Evolutionary conservation across 768 basidiomycete genomes (phyloP).

Genomic region (Dacryopinax primogenitus): DNA sequence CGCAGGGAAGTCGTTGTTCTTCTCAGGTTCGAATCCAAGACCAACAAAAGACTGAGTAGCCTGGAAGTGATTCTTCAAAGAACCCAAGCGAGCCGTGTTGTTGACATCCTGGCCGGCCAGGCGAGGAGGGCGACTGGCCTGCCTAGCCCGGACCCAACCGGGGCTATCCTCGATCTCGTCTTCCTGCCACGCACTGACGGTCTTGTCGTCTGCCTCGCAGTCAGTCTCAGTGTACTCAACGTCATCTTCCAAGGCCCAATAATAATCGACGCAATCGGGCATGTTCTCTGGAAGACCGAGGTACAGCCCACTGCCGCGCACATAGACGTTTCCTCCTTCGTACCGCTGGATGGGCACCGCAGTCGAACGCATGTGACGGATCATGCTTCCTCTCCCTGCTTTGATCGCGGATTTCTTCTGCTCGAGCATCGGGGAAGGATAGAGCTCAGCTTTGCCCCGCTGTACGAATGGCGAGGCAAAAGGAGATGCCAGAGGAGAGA

Average conservation of each 20-base stretch:
- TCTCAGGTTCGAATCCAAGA: neutral
- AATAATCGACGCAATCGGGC: neutral
- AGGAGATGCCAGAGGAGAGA: neutral
- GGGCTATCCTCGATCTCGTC: neutral
- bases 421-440: neutral
- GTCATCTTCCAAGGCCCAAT: neutral
- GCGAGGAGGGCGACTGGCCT: neutral
- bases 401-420: neutral
- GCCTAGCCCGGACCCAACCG: neutral
- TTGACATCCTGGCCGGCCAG: neutral
- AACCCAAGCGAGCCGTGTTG: neutral
- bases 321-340: conserved; percentile 5
- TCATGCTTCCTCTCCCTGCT: neutral
- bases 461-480: neutral
- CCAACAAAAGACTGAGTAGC: neutral
- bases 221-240: neutral
- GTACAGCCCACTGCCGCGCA: conserved; percentile 5
- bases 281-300: neutral
- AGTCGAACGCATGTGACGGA: neutral
- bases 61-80: neutral
- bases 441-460: neutral
- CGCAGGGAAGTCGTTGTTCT: neutral
- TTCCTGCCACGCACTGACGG: neutral
- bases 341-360: conserved; percentile 1
- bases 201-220: neutral